Conservation (phyloP, 805 yeast genomes). For the Priceomyces castillae region DNA sequence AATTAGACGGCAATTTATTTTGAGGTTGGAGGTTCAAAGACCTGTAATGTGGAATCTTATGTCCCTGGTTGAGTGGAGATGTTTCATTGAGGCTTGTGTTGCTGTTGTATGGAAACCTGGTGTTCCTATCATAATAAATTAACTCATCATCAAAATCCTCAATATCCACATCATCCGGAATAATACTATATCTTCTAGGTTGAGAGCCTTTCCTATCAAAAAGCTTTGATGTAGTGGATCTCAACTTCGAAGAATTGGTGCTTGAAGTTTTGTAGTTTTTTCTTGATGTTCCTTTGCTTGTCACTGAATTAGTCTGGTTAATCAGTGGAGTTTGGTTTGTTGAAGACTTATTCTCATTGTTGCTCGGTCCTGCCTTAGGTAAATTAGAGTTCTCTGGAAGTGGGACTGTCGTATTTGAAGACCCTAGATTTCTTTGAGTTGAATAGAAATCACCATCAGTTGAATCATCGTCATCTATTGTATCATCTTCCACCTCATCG, state of each 20-base stretch:
- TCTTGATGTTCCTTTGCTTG: slow-evolving; percentile 22
- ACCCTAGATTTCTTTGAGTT: slow-evolving; percentile 6
- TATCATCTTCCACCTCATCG: slow-evolving; percentile 21
- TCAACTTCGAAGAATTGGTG: slow-evolving; percentile 39
- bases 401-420: slow-evolving; percentile 4
- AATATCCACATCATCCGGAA: slow-evolving; percentile 58
- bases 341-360: not conserved
- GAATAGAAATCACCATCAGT: slow-evolving; percentile 28
- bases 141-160: slow-evolving; percentile 56
- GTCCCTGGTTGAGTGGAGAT: slow-evolving; percentile 27
- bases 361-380: not conserved
- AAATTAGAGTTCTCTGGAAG: slow-evolving; percentile 2
- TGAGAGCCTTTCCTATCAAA: slow-evolving; percentile 73
- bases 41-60: slow-evolving; percentile 38
- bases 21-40: slow-evolving; percentile 32
- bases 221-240: slow-evolving; percentile 70
- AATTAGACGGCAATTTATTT: slow-evolving; percentile 15
- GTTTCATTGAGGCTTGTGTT: slow-evolving; percentile 26
- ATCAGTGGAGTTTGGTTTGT: not conserved
- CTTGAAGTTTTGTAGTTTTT: slow-evolving; percentile 30
- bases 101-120: slow-evolving; percentile 35
- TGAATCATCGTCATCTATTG: slow-evolving; percentile 27
- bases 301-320: slow-evolving; percentile 9
- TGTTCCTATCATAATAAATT: slow-evolving; percentile 43
- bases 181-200: slow-evolving; percentile 69